These are phyloP conservation scores for Fusarium incarnatum DNA, from an alignment of 2,329 filamentous ascomycete species.

Conservation along the genomic window DNA sequence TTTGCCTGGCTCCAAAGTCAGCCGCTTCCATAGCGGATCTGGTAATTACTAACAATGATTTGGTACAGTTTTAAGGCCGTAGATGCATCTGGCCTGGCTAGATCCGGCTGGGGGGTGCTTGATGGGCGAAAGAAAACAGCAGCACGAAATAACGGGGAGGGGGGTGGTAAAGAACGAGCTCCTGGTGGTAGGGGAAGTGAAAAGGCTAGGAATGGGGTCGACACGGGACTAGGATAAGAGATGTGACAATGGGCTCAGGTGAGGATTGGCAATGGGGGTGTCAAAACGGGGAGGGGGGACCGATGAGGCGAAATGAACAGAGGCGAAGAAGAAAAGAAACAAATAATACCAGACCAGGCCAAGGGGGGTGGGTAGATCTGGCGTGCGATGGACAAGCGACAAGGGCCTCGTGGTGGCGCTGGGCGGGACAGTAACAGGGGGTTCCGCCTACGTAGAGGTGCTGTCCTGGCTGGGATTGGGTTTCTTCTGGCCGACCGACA, in stretches of 20 bases:
- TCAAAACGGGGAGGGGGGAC: slow-evolving; percentile 38
- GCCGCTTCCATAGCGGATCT: slow-evolving; percentile 56
- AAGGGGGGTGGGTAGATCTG: slow-evolving; percentile 50
- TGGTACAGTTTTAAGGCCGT: slow-evolving; percentile 52
- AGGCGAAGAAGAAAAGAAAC: slow-evolving; percentile 41
- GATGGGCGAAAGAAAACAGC: slow-evolving; percentile 37
- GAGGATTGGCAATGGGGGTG: slow-evolving; percentile 44
- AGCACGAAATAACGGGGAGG: slow-evolving; percentile 35
- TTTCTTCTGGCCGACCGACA: slow-evolving; percentile 34
- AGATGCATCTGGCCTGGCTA: slow-evolving; percentile 54
- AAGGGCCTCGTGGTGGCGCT: slow-evolving; percentile 52
- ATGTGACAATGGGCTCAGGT: slow-evolving; percentile 47
- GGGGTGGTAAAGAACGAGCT: slow-evolving; percentile 39
- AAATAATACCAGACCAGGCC: slow-evolving; percentile 40
- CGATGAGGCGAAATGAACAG: slow-evolving; percentile 44
- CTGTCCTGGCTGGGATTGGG: slow-evolving; percentile 34
- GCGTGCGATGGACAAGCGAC: slow-evolving; percentile 47
- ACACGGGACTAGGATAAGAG: slow-evolving; percentile 46
- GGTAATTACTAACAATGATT: slow-evolving; percentile 52
- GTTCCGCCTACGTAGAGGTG: slow-evolving; percentile 29
- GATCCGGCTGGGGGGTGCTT: slow-evolving; percentile 46
- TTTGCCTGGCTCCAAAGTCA: slow-evolving; percentile 54
- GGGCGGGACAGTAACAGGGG: slow-evolving; percentile 47
- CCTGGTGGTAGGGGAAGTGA: slow-evolving; percentile 40
- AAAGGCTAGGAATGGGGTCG: slow-evolving; percentile 46